A percentile compares a stretch with the other conserved stretches of the same genome.
These are phyloP conservation scores for Haplosporangium gracile DNA, from an alignment of 192 early-diverging fungal species.

Conservation along the genomic window DNA sequence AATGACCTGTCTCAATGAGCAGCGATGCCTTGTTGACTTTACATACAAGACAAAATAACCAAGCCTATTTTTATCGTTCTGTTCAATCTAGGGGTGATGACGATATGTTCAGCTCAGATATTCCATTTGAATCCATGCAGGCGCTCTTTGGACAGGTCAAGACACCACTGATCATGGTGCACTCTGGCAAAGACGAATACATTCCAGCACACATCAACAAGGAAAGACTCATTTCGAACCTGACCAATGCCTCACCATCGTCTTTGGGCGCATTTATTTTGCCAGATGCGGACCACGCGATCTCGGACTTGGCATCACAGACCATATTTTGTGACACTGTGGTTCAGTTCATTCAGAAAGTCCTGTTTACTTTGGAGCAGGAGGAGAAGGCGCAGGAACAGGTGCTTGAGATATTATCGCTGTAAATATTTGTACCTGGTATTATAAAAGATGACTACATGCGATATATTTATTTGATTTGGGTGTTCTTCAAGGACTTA, in stretches of 20 bases:
- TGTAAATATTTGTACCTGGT: not conserved
- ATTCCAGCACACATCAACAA: constrained; percentile 46
- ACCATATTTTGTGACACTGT: constrained; percentile 41
- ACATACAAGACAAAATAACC: not conserved
- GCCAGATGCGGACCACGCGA: constrained; percentile 51
- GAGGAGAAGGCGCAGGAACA: constrained; percentile 17
- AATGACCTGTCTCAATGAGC: not conserved
- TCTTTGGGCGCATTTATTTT: constrained; percentile 22
- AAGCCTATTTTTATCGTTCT: not conserved
- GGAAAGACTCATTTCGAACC: constrained; percentile 11
- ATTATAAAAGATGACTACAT: constrained; percentile 3
- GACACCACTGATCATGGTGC: constrained; percentile 29
- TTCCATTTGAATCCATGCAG: constrained; percentile 29
- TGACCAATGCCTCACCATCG: constrained; percentile 17
- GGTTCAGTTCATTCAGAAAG: constrained; percentile 23
- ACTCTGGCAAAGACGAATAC: constrained; percentile 53
- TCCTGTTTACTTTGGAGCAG: constrained; percentile 7
- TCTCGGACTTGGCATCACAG: constrained; percentile 44
- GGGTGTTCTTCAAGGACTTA: constrained; percentile 27
- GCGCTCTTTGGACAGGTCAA: constrained; percentile 37
- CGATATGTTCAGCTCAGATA: constrained; percentile 58
- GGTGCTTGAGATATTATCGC: constrained; percentile 8
- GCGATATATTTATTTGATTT: constrained; percentile 17
- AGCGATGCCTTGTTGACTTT: not conserved
- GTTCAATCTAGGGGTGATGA: constrained; percentile 40